Conservation (phyloP, 176 grass and related monocot species). For the Saccharum officinarum region DNA sequence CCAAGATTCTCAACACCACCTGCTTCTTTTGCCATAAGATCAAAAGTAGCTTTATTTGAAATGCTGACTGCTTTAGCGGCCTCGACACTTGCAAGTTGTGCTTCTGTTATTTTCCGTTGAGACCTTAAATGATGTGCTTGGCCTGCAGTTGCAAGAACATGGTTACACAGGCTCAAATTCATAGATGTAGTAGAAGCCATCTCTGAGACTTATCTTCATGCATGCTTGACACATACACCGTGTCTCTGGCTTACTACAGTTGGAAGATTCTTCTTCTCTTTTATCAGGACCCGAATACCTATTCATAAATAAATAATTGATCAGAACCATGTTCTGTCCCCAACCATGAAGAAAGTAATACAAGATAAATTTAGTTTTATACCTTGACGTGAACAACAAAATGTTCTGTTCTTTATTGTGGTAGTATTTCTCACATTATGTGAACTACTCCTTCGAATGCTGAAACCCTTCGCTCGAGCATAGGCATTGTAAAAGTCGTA, state of each 20-base stretch:
- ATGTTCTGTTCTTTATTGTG: not conserved
- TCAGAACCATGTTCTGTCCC: not conserved
- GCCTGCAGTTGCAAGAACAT: too few species aligned
- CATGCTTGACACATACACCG: not conserved
- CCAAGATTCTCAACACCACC: too few species aligned
- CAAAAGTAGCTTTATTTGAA: slow-evolving; percentile 10
- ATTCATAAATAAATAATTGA: not conserved
- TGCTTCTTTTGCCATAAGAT: slow-evolving; percentile 9
- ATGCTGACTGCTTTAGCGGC: not conserved
- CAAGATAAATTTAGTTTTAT: not conserved
- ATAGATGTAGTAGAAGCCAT: not conserved
- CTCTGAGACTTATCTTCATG: not conserved
- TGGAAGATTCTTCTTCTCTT: not conserved
- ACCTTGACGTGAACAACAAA: not conserved
- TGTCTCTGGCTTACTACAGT: not conserved
- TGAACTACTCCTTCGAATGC: not conserved
- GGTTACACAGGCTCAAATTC: not conserved
- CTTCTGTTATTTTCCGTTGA: not conserved
- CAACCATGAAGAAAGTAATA: not conserved
- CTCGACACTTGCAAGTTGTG: not conserved
- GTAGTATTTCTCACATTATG: too few species aligned
- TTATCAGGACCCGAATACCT: not conserved
- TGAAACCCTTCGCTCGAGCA: not conserved
- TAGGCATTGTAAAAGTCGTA: slow-evolving; percentile 4
- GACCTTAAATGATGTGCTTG: too few species aligned